Evolutionary conservation across 2,329 filamentous ascomycete genomes (phyloP).

Genomic region (Penicillium palitans): DNA sequence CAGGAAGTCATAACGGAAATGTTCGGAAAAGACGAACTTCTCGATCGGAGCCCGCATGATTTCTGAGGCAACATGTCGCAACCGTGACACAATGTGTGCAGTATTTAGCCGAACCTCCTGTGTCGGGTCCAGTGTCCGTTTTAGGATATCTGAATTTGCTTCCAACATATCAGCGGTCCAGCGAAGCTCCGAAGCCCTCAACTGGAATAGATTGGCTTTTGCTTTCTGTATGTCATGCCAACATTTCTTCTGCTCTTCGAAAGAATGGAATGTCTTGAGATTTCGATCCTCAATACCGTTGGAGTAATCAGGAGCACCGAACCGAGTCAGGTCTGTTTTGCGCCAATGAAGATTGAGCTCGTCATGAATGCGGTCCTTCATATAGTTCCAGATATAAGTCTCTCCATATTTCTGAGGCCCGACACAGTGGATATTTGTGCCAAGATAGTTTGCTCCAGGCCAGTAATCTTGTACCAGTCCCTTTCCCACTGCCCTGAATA

Average conservation of each 20-base stretch:
- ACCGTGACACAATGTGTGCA: slow-evolving; percentile 12
- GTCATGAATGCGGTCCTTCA: not conserved
- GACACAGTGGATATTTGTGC: not conserved
- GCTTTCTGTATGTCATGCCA: slow-evolving; percentile 12
- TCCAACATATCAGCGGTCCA: slow-evolving; percentile 21
- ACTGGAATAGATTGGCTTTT: slow-evolving; percentile 1
- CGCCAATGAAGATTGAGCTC: not conserved
- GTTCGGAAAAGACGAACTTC: not conserved
- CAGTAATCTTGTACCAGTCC: not conserved
- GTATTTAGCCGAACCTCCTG: slow-evolving; percentile 18
- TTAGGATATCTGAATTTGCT: slow-evolving; percentile 24
- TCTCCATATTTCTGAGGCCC: not conserved
- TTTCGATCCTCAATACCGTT: no score
- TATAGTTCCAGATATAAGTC: not conserved
- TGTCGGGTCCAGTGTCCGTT: slow-evolving; percentile 18
- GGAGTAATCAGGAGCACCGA: not conserved
- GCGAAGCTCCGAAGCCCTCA: slow-evolving; percentile 12
- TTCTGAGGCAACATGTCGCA: not conserved
- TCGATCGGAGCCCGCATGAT: not conserved
- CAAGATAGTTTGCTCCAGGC: not conserved
- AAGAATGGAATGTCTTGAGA: not conserved
- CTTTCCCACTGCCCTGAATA: not conserved
- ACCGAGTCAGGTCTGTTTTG: not conserved
- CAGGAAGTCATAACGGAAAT: slow-evolving; percentile 15
- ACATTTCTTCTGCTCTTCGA: not conserved